Evolutionary conservation across 2,329 filamentous ascomycete species (phyloP).

Genomic region (Grosmannia clavigera): DNA sequence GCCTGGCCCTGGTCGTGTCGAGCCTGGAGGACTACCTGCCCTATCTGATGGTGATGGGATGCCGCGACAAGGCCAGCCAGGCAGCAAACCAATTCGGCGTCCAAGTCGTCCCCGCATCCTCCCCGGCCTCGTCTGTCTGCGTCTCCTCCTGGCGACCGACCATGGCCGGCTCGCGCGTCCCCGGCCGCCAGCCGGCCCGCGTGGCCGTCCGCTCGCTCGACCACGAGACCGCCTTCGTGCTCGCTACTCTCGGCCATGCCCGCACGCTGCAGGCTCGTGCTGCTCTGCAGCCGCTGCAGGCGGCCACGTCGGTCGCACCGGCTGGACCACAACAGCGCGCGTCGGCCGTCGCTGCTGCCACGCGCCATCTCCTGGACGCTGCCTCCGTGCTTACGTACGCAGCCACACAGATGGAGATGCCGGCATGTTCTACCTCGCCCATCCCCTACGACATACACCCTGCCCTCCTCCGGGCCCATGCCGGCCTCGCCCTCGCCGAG

Average conservation of each 20-base stretch:
- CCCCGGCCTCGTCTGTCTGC: no score
- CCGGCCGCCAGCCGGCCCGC: constrained; percentile 44
- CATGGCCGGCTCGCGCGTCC: constrained; percentile 51
- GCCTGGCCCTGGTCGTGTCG: constrained; percentile 57
- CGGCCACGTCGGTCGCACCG: constrained; percentile 46
- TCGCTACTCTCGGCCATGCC: constrained; percentile 65
- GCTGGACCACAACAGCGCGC: constrained; percentile 54
- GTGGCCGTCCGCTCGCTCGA: constrained; percentile 62
- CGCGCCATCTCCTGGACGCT: constrained; percentile 64
- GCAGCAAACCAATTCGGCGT: constrained; percentile 44
- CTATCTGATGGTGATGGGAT: constrained; percentile 61
- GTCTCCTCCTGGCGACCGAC: constrained; percentile 60
- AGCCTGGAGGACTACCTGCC: constrained; percentile 69
- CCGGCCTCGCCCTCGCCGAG: constrained; percentile 65
- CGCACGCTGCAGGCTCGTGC: constrained; percentile 61
- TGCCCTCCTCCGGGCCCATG: constrained; percentile 40
- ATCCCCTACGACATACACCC: constrained; percentile 41
- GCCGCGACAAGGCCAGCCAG: no score
- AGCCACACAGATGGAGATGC: constrained; percentile 28
- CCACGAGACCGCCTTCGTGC: constrained; percentile 68
- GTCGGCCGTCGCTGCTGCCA: constrained; percentile 58
- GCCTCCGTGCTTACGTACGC: constrained; percentile 68
- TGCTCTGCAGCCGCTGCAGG: constrained; percentile 62
- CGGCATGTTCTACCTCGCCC: constrained; percentile 2
- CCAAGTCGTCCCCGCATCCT: constrained; percentile 35